Evolutionary conservation across 371 early-diverging fungal species (phyloP), one percentile per base, ranked within the genome.

Genomic region (Circinella minor): DNA sequence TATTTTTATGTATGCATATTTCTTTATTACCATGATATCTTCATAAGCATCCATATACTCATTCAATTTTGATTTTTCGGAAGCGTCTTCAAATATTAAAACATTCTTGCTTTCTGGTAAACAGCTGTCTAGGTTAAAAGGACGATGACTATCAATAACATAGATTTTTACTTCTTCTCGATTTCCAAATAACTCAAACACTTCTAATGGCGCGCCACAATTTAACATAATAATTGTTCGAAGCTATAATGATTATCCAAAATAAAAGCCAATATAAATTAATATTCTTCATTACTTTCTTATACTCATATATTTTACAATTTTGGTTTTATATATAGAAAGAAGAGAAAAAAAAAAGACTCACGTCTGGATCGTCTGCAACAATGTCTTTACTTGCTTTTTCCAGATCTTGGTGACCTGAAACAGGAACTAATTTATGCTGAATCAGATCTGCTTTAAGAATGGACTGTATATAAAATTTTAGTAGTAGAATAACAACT

Each of bases 61-160:
- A 0, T 72, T 72, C 75, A 93, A 73, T 27, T 87, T 85, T 27
- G 73, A 75, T n/a, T 89, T 90, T 10, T 92, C 83, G 15, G 90
- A 91, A 7, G 27, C 13, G 9, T 88, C 91, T 64, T 96, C 96
- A 69, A 96, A 82, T 5, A 94, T 91, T 76, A 78, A 76, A 0
- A 95, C 84, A 71, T 92, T 87, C 37, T 82, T 83, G 71, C 87
- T 88, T 74, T 69, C 57, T 0, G 83, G 78, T 61, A 83, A 93
- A 37, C 96, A 71, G 65, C 94, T 95, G 36, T 90, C 87, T 10
- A 98, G 85, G 69, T 93, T 86, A 36, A 94, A 79, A 4, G 98
- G 98, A 36, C 98, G 85, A 65, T 93, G 96, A 65, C 91, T 93
- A 70, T 98, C 98, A 55, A 95, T 76, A 4, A 98, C 81, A 69